Evolutionary conservation across 2,329 filamentous ascomycete genomes (phyloP).

Genomic region (Cladosporium oxysporum): DNA sequence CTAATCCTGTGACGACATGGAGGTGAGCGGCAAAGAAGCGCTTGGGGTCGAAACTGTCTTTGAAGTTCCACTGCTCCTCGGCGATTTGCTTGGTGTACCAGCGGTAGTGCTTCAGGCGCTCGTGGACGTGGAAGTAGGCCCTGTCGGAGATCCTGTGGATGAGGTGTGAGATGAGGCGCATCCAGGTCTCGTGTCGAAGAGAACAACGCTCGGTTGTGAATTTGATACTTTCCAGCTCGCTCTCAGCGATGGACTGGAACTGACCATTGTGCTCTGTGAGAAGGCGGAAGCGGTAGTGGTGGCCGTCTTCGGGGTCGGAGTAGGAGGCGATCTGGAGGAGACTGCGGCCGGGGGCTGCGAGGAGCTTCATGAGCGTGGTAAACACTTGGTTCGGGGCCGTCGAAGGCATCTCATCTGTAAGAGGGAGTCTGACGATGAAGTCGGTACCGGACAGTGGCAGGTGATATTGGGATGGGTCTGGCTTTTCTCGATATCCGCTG

Average conservation of each 20-base stretch:
- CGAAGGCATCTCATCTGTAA: background rate
- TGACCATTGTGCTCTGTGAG: background rate
- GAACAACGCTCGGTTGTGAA: background rate
- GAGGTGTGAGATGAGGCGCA: background rate
- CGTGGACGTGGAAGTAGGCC: constrained; percentile 11
- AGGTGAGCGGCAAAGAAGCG: background rate
- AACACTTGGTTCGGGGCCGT: background rate
- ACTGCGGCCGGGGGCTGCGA: background rate
- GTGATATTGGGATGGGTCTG: background rate
- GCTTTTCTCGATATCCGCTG: background rate
- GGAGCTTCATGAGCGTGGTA: background rate
- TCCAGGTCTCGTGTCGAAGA: background rate
- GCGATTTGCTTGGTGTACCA: background rate
- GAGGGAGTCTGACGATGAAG: background rate
- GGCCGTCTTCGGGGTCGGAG: background rate
- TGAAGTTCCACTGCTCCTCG: background rate
- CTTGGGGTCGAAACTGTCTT: background rate
- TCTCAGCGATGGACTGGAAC: background rate
- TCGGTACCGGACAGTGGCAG: background rate
- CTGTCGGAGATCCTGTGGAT: background rate
- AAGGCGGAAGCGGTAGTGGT: background rate
- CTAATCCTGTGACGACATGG: background rate
- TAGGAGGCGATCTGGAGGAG: background rate
- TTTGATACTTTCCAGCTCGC: background rate
- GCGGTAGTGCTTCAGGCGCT: background rate